Percentiles rank a stretch among this genome's conserved stretches.
Conservation (phyloP, 192 early-diverging fungal genomes). For the Coemansia guatemalensis region DNA sequence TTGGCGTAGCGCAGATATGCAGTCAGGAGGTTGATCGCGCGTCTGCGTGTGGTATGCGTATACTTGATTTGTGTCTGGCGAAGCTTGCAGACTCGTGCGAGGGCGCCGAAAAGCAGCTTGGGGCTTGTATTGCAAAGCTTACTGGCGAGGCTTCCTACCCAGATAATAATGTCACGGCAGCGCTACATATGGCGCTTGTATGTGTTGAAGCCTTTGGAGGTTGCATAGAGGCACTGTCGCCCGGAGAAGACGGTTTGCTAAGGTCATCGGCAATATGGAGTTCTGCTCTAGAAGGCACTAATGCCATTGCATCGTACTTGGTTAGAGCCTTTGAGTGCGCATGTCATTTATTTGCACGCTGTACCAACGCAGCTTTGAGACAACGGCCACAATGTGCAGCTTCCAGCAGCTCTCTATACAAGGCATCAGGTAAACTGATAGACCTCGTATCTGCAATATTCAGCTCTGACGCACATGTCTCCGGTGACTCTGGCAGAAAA, state of each 20-base stretch:
- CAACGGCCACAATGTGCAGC: slow-evolving; percentile 2
- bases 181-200: slow-evolving; percentile 5
- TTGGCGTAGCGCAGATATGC: slow-evolving; percentile 16
- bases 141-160: not conserved
- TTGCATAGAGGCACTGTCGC: slow-evolving; percentile 16
- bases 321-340: slow-evolving; percentile 23
- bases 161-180: not conserved
- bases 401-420: slow-evolving; percentile 2
- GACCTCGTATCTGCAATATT: slow-evolving; percentile 23
- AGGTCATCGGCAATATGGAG: slow-evolving; percentile 33
- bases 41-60: slow-evolving; percentile 17
- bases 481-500: slow-evolving; percentile 22
- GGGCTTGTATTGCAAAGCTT: not conserved
- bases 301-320: slow-evolving; percentile 23
- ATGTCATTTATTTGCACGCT: slow-evolving; percentile 15
- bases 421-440: slow-evolving; percentile 12
- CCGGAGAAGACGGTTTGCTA: slow-evolving; percentile 18
- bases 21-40: slow-evolving; percentile 21
- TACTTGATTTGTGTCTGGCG: slow-evolving; percentile 27
- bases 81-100: slow-evolving; percentile 16
- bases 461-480: slow-evolving; percentile 18
- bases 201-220: slow-evolving; percentile 6
- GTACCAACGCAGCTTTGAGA: slow-evolving; percentile 4
- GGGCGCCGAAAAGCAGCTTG: slow-evolving; percentile 11
- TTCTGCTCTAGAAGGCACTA: slow-evolving; percentile 27